Evolutionary conservation across 352 stramenopile genomes (phyloP), one percentile per base, ranked within the genome.

Genomic region (Phytophthora nicotianae): DNA sequence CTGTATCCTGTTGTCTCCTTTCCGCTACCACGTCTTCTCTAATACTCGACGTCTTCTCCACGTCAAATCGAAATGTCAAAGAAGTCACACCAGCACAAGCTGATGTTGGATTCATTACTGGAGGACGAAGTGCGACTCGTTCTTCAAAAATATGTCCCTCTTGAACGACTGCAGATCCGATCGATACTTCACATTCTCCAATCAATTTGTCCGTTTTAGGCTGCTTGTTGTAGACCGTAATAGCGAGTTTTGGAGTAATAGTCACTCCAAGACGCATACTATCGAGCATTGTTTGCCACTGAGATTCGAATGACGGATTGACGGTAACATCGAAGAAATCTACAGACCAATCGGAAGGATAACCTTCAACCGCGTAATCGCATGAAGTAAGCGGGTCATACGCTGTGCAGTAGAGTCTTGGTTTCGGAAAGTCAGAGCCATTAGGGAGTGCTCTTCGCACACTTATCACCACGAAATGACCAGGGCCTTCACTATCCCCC

Each of bases 321-420:
- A 53, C 56, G 7, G 62, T 68, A 1, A 53, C 48, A 19, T 88
- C 72, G 60, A 95, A 95, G 49, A 91, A 95, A 21, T 93, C 74
- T 0, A 79, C 46, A 17, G 66, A 32, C 85, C 81, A 95, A 24
- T 91, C 56, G 0, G 38, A 32, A 6, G 86, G 86, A 29, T 75
- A 88, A 3, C 86, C 84, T 47, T 88, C 74, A 0, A 93, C 81
- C 0, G 80, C 63, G 62, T 92, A 95, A 57, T 95, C 86, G 11
- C 75, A 90, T 1, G 86, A 84, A 0, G 84, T 93, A 21, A 88
- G 73, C 10, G 86, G 86, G 21, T 95, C 84, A 58, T 95, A 95
- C 4, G 86, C 86, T 4, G 86, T 95, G 58, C 84, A 95, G 41
- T 95, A 95, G 3, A 95, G 50, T 38, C 73, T 54, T n/a, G 49